Evolutionary conservation across 768 basidiomycete species (phyloP).

Genomic region (Leccinum obscurum): DNA sequence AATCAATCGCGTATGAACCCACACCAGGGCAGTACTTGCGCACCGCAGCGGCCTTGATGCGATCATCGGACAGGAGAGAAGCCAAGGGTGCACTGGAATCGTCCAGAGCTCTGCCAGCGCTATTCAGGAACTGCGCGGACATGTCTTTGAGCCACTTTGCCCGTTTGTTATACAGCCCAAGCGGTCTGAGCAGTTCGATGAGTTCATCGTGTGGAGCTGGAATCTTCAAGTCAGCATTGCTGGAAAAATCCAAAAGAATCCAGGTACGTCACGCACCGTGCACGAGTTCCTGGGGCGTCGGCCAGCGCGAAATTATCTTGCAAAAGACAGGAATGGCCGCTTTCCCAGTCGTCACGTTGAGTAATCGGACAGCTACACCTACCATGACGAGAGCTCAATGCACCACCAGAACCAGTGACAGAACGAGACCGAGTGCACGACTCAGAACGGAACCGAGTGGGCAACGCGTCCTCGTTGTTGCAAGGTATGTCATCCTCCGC

Average conservation of each 20-base stretch:
- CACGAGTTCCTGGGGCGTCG: slow-evolving; percentile 53
- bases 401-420: too few species aligned
- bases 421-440: too few species aligned
- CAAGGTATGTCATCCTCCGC: not conserved
- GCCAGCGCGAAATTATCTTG: slow-evolving; percentile 56
- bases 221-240: not conserved
- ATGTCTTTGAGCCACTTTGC: slow-evolving; percentile 55
- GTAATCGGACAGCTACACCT: slow-evolving; percentile 60
- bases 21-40: slow-evolving; percentile 63
- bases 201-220: slow-evolving; percentile 48
- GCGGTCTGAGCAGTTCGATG: slow-evolving; percentile 44
- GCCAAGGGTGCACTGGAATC: slow-evolving; percentile 3
- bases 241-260: not conserved
- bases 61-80: not conserved
- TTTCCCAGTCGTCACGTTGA: slow-evolving; percentile 70
- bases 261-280: slow-evolving; percentile 42
- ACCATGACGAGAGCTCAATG: not conserved
- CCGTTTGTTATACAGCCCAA: slow-evolving; percentile 62
- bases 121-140: slow-evolving; percentile 48
- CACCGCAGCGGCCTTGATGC: slow-evolving; percentile 39
- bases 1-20: slow-evolving; percentile 73
- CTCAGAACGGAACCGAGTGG: too few species aligned
- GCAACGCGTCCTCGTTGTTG: slow-evolving; percentile 4
- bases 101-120: slow-evolving; percentile 36
- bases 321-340: slow-evolving; percentile 67